A percentile compares a stretch with the other conserved stretches of the same genome.
These are phyloP conservation scores for Kentomonas sorsogonicus DNA, from an alignment of 208 protist species.

Conservation along the genomic window DNA sequence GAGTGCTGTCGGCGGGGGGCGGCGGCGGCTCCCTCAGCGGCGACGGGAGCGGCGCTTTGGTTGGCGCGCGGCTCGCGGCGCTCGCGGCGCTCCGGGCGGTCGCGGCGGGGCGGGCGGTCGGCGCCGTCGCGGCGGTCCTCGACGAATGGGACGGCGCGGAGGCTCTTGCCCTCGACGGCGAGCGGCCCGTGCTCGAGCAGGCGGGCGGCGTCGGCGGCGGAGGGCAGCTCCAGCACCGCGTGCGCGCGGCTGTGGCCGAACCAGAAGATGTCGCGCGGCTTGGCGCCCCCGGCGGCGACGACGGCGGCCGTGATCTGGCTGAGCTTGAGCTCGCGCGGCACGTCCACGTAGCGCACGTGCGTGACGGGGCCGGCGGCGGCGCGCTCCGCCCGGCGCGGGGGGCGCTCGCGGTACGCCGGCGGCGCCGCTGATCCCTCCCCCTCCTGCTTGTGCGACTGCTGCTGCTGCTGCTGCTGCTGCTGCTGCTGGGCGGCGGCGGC, in stretches of 20 bases:
- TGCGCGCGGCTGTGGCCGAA: constrained; percentile 50
- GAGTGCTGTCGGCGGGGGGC: no score
- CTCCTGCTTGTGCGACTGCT: neutral
- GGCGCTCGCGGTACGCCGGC: constrained; percentile 19
- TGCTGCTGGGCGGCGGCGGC: constrained; percentile 4
- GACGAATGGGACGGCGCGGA: no score
- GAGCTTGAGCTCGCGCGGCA: constrained; percentile 58
- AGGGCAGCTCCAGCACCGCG: constrained; percentile 45
- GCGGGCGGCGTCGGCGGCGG: constrained; percentile 17
- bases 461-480: constrained; percentile 2
- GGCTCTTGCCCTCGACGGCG: constrained; percentile 29
- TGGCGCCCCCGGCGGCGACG: constrained; percentile 9
- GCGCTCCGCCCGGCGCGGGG: constrained; percentile 8
- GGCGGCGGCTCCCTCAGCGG: no score
- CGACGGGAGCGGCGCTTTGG: no score
- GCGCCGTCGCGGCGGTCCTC: no score
- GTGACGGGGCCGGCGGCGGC: constrained; percentile 20
- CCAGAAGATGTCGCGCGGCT: constrained; percentile 58
- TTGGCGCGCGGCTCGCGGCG: neutral
- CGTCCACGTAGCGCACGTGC: constrained; percentile 39
- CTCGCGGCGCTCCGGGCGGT: neutral
- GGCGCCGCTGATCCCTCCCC: neutral
- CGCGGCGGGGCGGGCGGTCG: no score
- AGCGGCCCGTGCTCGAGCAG: constrained; percentile 19
- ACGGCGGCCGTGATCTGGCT: constrained; percentile 54